Conservation (phyloP, 495 filamentous ascomycete species). For the Penicillium ucsense region DNA sequence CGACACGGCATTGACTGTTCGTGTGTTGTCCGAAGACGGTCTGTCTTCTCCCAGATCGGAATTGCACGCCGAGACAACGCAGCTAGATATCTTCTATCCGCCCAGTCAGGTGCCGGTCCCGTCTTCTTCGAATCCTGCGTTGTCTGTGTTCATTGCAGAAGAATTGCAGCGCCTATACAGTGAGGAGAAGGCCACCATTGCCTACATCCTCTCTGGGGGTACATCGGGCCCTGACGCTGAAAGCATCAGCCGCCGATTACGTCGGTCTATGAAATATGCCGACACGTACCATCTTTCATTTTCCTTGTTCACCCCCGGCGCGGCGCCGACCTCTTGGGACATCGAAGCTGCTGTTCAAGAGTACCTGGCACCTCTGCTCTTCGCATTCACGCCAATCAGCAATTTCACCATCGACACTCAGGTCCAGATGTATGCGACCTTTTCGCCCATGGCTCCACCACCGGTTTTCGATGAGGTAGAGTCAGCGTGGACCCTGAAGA, state of each 20-base stretch:
- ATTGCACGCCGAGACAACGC: conserved; percentile 57
- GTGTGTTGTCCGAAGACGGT: conserved; percentile 53
- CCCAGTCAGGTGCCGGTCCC: conserved; percentile 61
- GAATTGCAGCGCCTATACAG: conserved; percentile 71
- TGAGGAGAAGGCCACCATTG: conserved; percentile 84
- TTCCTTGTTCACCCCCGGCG: conserved; percentile 77
- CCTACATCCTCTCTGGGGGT: conserved; percentile 59
- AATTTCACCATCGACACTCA: conserved; percentile 97
- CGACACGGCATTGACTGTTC: conserved; percentile 57
- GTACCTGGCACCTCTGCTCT: conserved; percentile 72
- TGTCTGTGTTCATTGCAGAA: conserved; percentile 72
- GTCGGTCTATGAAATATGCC: conserved; percentile 80
- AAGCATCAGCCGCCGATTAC: conserved; percentile 51
- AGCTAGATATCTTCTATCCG: conserved; percentile 72
- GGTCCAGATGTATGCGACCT: conserved; percentile 81
- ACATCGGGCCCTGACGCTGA: conserved; percentile 25
- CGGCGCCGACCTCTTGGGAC: conserved; percentile 79
- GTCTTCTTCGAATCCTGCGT: conserved; percentile 57
- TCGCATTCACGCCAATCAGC: conserved; percentile 69
- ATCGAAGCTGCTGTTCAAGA: conserved; percentile 74
- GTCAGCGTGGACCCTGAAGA: conserved; percentile 58
- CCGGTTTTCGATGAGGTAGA: conserved; percentile 44
- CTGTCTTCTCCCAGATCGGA: conserved; percentile 43
- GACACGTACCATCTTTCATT: conserved; percentile 94
- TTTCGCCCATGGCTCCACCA: conserved; percentile 59